Conservation (phyloP, 306 rosid species). For the Carpinus fangiana region DNA sequence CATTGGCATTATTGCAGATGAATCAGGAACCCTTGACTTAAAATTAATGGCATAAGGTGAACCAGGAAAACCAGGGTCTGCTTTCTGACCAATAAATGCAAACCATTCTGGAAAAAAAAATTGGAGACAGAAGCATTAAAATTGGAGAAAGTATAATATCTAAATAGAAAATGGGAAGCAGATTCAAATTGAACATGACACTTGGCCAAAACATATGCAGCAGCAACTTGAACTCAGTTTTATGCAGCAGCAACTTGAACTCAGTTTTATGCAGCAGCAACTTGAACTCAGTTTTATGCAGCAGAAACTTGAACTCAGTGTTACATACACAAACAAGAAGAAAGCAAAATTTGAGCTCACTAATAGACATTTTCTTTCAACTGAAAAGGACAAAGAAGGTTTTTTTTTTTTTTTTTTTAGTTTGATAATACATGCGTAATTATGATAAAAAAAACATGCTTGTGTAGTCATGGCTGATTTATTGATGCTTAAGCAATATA, state of each 20-base stretch:
- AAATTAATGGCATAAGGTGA: slow-evolving; percentile 84
- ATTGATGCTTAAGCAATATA: not conserved
- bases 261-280: slow-evolving; percentile 2
- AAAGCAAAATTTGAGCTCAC: slow-evolving; percentile 4
- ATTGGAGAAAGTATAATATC: slow-evolving; percentile 9
- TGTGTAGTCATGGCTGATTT: not conserved
- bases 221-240: slow-evolving; percentile 1
- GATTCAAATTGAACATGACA: slow-evolving; percentile 9
- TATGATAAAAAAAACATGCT: not conserved
- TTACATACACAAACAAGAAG: slow-evolving; percentile 9
- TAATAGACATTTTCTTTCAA: slow-evolving; percentile 5
- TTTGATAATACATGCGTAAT: not conserved
- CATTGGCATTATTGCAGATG: slow-evolving; percentile 76
- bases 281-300: too few species aligned
- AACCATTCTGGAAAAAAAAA: slow-evolving; percentile 71
- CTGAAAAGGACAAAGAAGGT: not conserved
- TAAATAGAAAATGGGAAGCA: slow-evolving; percentile 17
- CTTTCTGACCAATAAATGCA: slow-evolving; percentile 81
- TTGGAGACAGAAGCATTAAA: slow-evolving; percentile 33
- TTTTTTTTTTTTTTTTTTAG: not conserved
- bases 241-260: not conserved
- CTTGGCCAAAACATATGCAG: slow-evolving; percentile 18
- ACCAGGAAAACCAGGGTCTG: slow-evolving; percentile 77
- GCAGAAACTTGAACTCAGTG: not conserved
- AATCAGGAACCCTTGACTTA: slow-evolving; percentile 44